Base-by-base conservation (phyloP, 495 filamentous ascomycete genomes). In the Venustampulla echinocandica region DNA sequence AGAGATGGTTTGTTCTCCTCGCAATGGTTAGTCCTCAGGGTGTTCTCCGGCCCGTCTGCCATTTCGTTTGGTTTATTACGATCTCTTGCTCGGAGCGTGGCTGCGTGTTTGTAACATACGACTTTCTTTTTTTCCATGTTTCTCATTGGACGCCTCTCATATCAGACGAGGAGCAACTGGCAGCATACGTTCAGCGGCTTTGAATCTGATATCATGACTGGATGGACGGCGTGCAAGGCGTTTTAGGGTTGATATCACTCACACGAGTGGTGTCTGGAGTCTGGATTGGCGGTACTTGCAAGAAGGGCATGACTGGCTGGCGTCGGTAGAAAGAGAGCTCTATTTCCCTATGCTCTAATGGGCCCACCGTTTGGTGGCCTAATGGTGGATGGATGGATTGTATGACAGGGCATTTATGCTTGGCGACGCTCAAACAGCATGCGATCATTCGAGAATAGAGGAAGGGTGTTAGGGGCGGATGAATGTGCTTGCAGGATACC, bases 171-270 rank as follows among this genome's bases (percentile, higher is more conserved):
- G 33, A 47, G 52, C 49, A 47, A 37, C 50, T 48, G 46, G 55
- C 55, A 50, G 46, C 55, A 58, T 52, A 55, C 52, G 54, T 54
- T 52, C 55, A 58, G 51, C 55, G 54, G 18, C 49, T 47, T 46
- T 45, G 37, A 40, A 50, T 46, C 50, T 48, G 50, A 57, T 50
- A 47, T 57, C 42, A 57, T 43, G 54, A 57, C 49, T 50, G 50
- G 53, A 46, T 56, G 49, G 43, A 40, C 33, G 50, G 47, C 46
- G 50, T 47, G 45, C 43, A 35, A 50, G 36, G 43, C 49, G 47
- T 50, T 53, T 7, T 30, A 30, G 30, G 50, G 41, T 40, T 17
- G 40, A 43, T 24, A 28, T 41, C 33, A 25, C 50, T 53, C 50
- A 50, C 42, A 57, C 35, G 47, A 51, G 54, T 46, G 42, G 41